Evolutionary conservation across 768 basidiomycete genomes (phyloP).

Genomic region (Phlegmacium glaucopus): DNA sequence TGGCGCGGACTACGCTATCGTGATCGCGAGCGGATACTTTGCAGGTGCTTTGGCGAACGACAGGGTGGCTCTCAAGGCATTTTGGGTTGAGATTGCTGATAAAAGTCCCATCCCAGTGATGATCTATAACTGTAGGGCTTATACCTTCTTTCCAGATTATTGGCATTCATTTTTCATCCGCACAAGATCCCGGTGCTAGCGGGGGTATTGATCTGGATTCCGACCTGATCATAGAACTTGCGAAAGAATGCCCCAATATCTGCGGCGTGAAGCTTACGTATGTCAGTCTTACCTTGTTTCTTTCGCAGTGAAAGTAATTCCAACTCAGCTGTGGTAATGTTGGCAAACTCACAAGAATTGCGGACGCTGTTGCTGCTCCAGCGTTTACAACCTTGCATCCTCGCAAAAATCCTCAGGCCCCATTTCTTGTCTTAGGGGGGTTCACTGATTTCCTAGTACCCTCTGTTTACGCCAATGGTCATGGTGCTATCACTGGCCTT

Average conservation of each 20-base stretch:
- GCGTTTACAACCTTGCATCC: slow-evolving; percentile 58
- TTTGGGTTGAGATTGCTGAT: slow-evolving; percentile 71
- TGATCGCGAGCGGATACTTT: slow-evolving; percentile 86
- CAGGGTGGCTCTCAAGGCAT: slow-evolving; percentile 70
- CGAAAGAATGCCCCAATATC: slow-evolving; percentile 70
- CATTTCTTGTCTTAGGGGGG: slow-evolving; percentile 85
- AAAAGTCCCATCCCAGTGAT: slow-evolving; percentile 85
- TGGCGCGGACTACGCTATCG: slow-evolving; percentile 85
- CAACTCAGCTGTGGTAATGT: slow-evolving; percentile 77
- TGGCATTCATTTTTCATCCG: slow-evolving; percentile 9
- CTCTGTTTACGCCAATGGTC: slow-evolving; percentile 65
- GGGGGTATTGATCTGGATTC: slow-evolving; percentile 92
- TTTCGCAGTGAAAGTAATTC: background rate
- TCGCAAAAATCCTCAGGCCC: slow-evolving; percentile 59
- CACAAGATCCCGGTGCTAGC: slow-evolving; percentile 76
- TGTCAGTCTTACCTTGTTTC: slow-evolving; percentile 23
- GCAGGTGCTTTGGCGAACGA: slow-evolving; percentile 67
- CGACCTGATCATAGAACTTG: slow-evolving; percentile 80
- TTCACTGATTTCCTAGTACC: slow-evolving; percentile 82
- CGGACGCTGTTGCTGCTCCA: slow-evolving; percentile 56
- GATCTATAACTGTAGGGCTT: slow-evolving; percentile 77
- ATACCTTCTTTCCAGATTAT: background rate
- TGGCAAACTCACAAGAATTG: slow-evolving; percentile 86
- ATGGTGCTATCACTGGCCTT: slow-evolving; percentile 90
- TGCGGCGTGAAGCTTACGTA: slow-evolving; percentile 89